Percentiles rank a stretch among this genome's conserved stretches.
Evolutionary conservation across 176 grass and related monocot genomes (phyloP).

Genomic region (Triticum monococcum): DNA sequence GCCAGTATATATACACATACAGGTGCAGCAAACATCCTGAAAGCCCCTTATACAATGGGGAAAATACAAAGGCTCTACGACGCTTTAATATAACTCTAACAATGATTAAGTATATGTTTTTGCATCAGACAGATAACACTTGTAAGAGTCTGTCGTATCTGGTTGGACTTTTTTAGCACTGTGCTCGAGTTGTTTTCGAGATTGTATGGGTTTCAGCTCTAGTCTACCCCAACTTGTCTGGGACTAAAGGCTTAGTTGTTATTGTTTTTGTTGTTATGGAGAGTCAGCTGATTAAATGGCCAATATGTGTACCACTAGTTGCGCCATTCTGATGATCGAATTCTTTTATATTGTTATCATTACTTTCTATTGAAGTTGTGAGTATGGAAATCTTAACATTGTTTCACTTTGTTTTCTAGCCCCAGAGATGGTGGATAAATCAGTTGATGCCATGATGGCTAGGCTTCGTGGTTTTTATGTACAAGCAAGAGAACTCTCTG

Average conservation of each 20-base stretch:
- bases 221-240: too few relatives aligned
- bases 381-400: conserved; percentile 31
- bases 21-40: too few relatives aligned
- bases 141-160: conserved; percentile 11
- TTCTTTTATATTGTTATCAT: neutral
- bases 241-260: too few relatives aligned
- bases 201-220: too few relatives aligned
- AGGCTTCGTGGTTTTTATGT: conserved; percentile 70
- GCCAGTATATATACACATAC: too few relatives aligned
- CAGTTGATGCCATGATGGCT: conserved; percentile 45
- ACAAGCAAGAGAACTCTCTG: conserved; percentile 74
- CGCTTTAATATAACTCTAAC: neutral
- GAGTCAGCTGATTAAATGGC: too few relatives aligned
- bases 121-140: neutral
- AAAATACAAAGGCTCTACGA: neutral
- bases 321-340: neutral
- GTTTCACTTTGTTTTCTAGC: conserved; percentile 58
- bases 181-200: too few relatives aligned
- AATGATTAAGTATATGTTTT: neutral
- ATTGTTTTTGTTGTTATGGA: too few relatives aligned
- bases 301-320: neutral
- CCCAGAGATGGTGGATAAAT: conserved; percentile 77
- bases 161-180: neutral
- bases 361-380: neutral
- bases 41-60: too few relatives aligned